These are phyloP conservation scores for Anaeramoeba flamelloides DNA, from an alignment of 78 protist species.

Conservation along the genomic window DNA sequence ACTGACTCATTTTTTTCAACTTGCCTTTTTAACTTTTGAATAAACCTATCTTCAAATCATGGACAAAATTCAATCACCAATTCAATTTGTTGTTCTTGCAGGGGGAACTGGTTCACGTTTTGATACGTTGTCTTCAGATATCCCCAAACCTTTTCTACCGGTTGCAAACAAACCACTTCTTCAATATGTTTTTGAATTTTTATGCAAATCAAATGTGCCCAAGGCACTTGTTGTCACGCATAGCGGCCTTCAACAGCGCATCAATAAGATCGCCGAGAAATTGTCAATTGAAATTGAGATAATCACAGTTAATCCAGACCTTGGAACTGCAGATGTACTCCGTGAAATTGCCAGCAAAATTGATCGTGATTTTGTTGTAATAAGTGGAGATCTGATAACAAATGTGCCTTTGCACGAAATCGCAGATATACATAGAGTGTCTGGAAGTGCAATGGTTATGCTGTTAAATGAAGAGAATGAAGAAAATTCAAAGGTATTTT, in stretches of 20 bases:
- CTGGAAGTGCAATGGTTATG: no score
- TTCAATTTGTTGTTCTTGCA: slow-evolving; percentile 17
- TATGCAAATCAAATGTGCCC: no score
- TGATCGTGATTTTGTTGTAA: slow-evolving; percentile 36
- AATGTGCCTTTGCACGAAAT: slow-evolving; percentile 39
- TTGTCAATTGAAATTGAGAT: slow-evolving; percentile 37
- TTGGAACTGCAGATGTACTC: slow-evolving; percentile 42
- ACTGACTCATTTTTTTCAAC: no score
- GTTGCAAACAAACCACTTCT: slow-evolving; percentile 51
- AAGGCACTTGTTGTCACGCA: no score
- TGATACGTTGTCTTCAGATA: slow-evolving; percentile 31
- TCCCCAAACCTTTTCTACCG: slow-evolving; percentile 44
- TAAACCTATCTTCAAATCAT: no score
- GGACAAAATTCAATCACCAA: no score
- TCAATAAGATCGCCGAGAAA: no score
- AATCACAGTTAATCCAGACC: slow-evolving; percentile 24
- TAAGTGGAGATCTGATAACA: slow-evolving; percentile 42
- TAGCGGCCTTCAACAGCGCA: no score
- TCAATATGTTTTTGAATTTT: slow-evolving; percentile 45
- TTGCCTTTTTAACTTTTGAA: no score
- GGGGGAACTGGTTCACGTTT: slow-evolving; percentile 14
- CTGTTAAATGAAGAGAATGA: no score
- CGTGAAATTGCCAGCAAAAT: slow-evolving; percentile 35
- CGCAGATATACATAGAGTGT: slow-evolving; percentile 42
- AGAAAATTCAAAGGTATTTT: no score